A percentile compares a stretch with the other conserved stretches of the same genome.
phyloP scores from a whole-genome alignment of 768 basidiomycete genomes.

The Mycena sanguinolenta region DNA sequence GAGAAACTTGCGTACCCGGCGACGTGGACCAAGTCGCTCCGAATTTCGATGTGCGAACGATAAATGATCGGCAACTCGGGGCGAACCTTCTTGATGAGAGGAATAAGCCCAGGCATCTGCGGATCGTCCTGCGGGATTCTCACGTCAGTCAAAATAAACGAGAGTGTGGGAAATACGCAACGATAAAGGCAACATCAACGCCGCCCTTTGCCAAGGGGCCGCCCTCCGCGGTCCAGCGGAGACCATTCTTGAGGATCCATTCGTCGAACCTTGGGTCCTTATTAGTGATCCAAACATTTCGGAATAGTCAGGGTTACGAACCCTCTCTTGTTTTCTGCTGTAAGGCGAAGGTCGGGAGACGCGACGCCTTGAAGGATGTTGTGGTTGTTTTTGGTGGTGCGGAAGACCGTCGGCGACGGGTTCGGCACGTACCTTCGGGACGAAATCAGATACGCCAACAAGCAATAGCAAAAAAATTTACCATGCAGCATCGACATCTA shows the following conservation, averaged over 20 bases:
- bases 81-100: constrained; percentile 87
- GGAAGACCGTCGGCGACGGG: constrained; percentile 90
- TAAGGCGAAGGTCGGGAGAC: constrained; percentile 80
- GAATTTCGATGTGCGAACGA: constrained; percentile 95
- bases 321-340: constrained; percentile 77
- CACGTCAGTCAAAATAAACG: constrained; percentile 11
- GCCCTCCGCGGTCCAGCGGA: constrained; percentile 89
- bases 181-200: constrained; percentile 91
- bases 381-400: constrained; percentile 96
- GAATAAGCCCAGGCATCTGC: constrained; percentile 96
- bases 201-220: constrained; percentile 88
- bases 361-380: constrained; percentile 96
- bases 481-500: constrained; percentile 90
- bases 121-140: constrained; percentile 73
- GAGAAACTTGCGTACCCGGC: constrained; percentile 62
- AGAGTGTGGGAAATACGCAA: constrained; percentile 49
- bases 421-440: constrained; percentile 84
- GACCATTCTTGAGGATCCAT: constrained; percentile 92
- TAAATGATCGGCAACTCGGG: constrained; percentile 92
- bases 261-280: constrained; percentile 68
- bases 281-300: background rate
- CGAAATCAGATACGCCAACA: constrained; percentile 27
- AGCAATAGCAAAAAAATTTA: constrained; percentile 50
- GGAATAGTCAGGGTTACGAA: background rate
- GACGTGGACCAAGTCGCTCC: constrained; percentile 87